Percentiles rank a stretch among this genome's conserved stretches.
phyloP scores from a whole-genome alignment of 768 basidiomycete species.

The Trametes sanguinea region DNA sequence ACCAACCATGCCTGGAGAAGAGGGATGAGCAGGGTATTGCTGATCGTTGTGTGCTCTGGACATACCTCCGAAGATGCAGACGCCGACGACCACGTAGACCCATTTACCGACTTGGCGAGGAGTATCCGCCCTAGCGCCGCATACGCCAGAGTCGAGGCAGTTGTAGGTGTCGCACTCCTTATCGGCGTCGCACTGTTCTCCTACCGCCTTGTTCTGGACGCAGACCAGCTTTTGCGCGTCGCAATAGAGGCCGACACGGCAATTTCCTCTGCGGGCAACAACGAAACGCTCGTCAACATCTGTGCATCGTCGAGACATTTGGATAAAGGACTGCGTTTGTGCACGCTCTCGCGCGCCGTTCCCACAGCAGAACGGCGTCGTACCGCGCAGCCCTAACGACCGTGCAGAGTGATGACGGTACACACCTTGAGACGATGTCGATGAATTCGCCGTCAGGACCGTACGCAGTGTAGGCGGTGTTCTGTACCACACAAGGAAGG shows the following conservation, averaged over 20 bases:
- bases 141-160: constrained; percentile 61
- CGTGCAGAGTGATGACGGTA: background rate
- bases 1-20: constrained; percentile 64
- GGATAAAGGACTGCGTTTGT: too few relatives aligned
- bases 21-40: background rate
- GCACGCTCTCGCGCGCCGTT: too few relatives aligned
- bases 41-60: background rate
- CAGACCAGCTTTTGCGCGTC: constrained; percentile 63
- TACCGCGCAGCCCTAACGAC: background rate
- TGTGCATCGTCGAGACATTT: too few relatives aligned
- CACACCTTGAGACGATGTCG: constrained; percentile 80
- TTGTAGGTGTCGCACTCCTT: constrained; percentile 77
- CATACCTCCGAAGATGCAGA: constrained; percentile 72
- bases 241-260: constrained; percentile 72
- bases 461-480: constrained; percentile 78
- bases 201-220: constrained; percentile 55
- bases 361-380: too few relatives aligned
- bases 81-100: constrained; percentile 71
- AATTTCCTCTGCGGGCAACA: constrained; percentile 60
- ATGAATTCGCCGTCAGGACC: constrained; percentile 58
- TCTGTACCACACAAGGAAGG: constrained; percentile 68
- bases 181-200: constrained; percentile 60
- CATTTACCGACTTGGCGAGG: constrained; percentile 64
- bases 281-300: background rate
- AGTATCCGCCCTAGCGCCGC: constrained; percentile 59